Evolutionary conservation across 495 filamentous ascomycete genomes (phyloP).

Genomic region (Aspergillus nanangensis): DNA sequence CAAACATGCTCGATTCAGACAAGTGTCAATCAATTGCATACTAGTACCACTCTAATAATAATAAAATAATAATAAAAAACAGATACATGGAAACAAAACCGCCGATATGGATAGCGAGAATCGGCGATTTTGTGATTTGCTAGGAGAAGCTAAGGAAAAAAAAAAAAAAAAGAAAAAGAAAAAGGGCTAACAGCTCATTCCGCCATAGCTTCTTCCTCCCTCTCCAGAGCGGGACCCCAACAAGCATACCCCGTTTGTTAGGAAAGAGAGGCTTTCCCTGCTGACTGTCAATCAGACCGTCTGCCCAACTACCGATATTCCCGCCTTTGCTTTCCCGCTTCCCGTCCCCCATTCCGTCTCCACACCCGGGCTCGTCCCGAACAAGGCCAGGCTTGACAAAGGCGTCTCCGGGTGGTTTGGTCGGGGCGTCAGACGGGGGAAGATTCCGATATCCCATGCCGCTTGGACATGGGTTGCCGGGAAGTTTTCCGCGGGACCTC

Average conservation of each 20-base stretch:
- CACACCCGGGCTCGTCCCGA: conserved; percentile 9
- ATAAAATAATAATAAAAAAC: too few species aligned
- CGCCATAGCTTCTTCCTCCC: too few species aligned
- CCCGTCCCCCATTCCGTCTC: neutral
- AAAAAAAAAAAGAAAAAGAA: neutral
- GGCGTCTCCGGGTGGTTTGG: neutral
- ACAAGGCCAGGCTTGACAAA: neutral
- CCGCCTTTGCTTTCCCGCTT: conserved; percentile 7
- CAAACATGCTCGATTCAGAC: too few species aligned
- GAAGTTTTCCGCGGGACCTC: conserved; percentile 3
- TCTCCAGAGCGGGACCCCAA: too few species aligned
- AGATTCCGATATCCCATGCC: conserved; percentile 2
- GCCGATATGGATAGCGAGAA: conserved; percentile 3
- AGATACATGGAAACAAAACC: too few species aligned
- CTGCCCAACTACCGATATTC: conserved; percentile 12
- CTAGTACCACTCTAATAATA: too few species aligned
- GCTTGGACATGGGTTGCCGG: neutral
- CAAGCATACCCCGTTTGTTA: too few species aligned
- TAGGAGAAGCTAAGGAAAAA: neutral
- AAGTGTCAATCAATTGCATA: too few species aligned
- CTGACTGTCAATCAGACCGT: too few species aligned
- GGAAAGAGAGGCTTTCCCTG: too few species aligned
- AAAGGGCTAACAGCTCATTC: too few species aligned
- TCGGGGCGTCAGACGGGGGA: neutral
- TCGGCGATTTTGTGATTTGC: conserved; percentile 4